Evolutionary conservation across 495 filamentous ascomycete genomes (phyloP), one percentile per base, ranked within the genome.

Genomic region (Chlorociboria aeruginascens): DNA sequence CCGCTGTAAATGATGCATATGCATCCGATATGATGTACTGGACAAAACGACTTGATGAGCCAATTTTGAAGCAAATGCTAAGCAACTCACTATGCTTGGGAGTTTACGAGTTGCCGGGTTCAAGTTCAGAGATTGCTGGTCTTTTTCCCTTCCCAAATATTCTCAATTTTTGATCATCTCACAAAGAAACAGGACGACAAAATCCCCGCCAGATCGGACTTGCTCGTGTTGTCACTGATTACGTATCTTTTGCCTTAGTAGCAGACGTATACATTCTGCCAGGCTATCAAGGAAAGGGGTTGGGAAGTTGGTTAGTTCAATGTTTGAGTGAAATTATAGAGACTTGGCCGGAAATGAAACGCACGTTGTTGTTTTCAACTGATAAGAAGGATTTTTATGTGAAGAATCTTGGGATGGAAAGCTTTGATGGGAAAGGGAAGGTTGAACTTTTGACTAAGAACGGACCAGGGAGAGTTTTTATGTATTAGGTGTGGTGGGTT

Each of bases 181-280:
- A 32, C 55, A 51, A 51, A 34, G 48, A 54, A 39, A 43, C 25
- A 55, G 47, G 39, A 20, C 34, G 38, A 17, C 35, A 17, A 3
- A 45, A 40, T 16, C 56, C 50, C 16, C 37, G 31, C n/a, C 51
- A 56, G 32, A 68, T 85, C 33, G 82, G 81, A 7, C 64, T 85
- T 14, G 79, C 73, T 8, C 69, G 82, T 7, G 57, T 83, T 7
- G 59, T 85, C 20, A 87, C 82, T 0, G 82, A 85, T 53, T 59
- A 72, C 50, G 67, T 76, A 9, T 80, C 79, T 0, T 74, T 82
- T 50, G 78, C 69, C n/a, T 86, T 83, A 54, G 63, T 85, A 17
- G 82, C 82, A 8, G 83, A 85, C 47, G 75, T 87, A 17, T 87
- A 78, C 50, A 63, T 86, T 6, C 47, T 77, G 0, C 57, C 66